Evolutionary conservation across 345 rosid species (phyloP).

Genomic region (Rhizophora mangle): DNA sequence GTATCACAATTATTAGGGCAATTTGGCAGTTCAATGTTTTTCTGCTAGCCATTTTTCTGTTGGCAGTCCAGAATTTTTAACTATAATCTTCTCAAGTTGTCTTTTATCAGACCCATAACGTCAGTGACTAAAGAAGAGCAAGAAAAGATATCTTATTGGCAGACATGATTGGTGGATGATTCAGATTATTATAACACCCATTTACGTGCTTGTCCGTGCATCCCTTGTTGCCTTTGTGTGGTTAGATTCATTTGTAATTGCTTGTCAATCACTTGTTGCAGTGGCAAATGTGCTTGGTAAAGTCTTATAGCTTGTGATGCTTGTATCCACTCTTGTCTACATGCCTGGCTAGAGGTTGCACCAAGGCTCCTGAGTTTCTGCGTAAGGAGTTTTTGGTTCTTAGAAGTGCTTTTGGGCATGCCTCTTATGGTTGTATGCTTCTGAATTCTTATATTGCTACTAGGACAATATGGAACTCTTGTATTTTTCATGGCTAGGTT

Average conservation of each 20-base stretch:
- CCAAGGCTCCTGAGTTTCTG: constrained; percentile 92
- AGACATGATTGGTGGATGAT: constrained; percentile 40
- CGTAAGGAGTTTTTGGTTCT: constrained; percentile 79
- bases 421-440: constrained; percentile 17
- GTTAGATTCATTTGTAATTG: constrained; percentile 3
- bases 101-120: constrained; percentile 36
- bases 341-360: constrained; percentile 76
- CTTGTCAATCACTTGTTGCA: constrained; percentile 25
- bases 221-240: not conserved
- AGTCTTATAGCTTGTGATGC: constrained; percentile 89
- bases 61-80: not conserved
- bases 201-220: constrained; percentile 23
- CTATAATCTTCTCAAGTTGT: constrained; percentile 19
- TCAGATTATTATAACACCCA: constrained; percentile 49
- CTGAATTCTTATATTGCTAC: constrained; percentile 6
- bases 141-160: constrained; percentile 49
- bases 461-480: not conserved
- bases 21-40: constrained; percentile 2
- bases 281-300: constrained; percentile 91
- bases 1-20: constrained; percentile 25
- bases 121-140: constrained; percentile 27
- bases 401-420: constrained; percentile 88
- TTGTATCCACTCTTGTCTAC: constrained; percentile 72
- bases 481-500: constrained; percentile 6
- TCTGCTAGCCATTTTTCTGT: not conserved